A percentile compares a stretch with the other conserved stretches of the same genome.
These are phyloP conservation scores for Sclerospora graminicola DNA, from an alignment of 352 stramenopile species.

Conservation along the genomic window DNA sequence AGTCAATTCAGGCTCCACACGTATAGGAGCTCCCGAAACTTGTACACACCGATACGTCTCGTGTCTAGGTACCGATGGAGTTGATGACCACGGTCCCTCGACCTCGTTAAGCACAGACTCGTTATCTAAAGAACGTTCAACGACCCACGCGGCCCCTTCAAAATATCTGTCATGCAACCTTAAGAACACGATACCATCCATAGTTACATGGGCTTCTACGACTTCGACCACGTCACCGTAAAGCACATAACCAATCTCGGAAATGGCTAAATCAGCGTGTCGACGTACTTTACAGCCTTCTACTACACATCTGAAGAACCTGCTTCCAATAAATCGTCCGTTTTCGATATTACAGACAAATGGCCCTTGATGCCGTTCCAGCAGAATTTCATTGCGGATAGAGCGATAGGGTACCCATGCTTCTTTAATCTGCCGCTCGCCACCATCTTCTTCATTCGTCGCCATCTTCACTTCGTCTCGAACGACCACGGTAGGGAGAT, in stretches of 20 bases:
- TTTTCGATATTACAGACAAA: constrained; percentile 16
- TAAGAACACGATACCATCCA: constrained; percentile 55
- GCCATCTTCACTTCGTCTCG: constrained; percentile 8
- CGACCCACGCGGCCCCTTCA: constrained; percentile 53
- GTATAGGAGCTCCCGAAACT: constrained; percentile 46
- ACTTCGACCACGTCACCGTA: constrained; percentile 71
- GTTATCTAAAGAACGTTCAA: constrained; percentile 69
- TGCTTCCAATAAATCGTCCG: too few relatives aligned
- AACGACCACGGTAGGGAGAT: constrained; percentile 24
- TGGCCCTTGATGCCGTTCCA: constrained; percentile 45
- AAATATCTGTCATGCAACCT: constrained; percentile 57
- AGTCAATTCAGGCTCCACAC: constrained; percentile 44
- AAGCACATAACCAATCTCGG: constrained; percentile 63
- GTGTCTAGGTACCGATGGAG: neutral
- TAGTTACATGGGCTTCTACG: constrained; percentile 29
- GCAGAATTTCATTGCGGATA: constrained; percentile 60
- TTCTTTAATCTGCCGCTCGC: constrained; percentile 20
- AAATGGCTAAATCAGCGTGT: constrained; percentile 35
- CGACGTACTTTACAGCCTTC: constrained; percentile 66
- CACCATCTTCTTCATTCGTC: constrained; percentile 6
- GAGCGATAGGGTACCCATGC: constrained; percentile 63
- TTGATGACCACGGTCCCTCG: constrained; percentile 30
- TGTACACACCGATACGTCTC: constrained; percentile 61
- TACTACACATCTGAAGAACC: constrained; percentile 58
- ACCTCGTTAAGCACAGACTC: constrained; percentile 64